These are phyloP conservation scores for Trypanosoma avium DNA, from an alignment of 208 protist genomes.

Conservation along the genomic window DNA sequence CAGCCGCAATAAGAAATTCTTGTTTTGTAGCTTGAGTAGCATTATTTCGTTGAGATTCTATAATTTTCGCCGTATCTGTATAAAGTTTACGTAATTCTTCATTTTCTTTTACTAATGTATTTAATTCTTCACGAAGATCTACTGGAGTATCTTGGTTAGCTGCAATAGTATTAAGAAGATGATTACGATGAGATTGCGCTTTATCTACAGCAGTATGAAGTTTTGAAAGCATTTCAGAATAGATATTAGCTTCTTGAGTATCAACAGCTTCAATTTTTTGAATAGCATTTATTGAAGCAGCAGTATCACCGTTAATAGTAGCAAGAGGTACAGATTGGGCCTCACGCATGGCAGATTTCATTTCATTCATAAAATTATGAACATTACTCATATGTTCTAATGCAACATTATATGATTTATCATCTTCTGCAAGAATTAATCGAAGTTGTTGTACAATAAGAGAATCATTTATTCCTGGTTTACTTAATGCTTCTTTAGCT, in stretches of 20 bases:
- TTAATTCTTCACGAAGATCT: constrained; percentile 31
- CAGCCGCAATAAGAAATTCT: constrained; percentile 45
- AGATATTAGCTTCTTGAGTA: constrained; percentile 9
- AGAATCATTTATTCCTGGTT: constrained; percentile 19
- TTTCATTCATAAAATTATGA: constrained; percentile 12
- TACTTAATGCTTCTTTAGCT: constrained; percentile 7
- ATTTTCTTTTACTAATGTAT: constrained; percentile 28
- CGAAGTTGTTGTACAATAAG: constrained; percentile 29
- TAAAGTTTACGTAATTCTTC: constrained; percentile 24
- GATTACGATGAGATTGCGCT: constrained; percentile 25
- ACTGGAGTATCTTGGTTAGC: constrained; percentile 10
- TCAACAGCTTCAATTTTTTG: constrained; percentile 30
- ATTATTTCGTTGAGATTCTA: too few species aligned
- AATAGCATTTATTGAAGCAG: constrained; percentile 8
- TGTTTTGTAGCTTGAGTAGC: too few species aligned
- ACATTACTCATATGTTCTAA: constrained; percentile 16
- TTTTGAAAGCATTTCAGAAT: constrained; percentile 30
- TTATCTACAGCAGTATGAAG: constrained; percentile 14
- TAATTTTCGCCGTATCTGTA: not conserved
- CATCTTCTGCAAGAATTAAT: constrained; percentile 24
- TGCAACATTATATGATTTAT: constrained; percentile 17
- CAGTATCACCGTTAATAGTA: constrained; percentile 20
- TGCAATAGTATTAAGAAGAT: constrained; percentile 16
- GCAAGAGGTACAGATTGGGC: constrained; percentile 25
- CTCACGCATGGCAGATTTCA: constrained; percentile 26